Percentiles rank a stretch among this genome's conserved stretches.
Conservation (phyloP, 345 rosid genomes). For the Corchorus olitorius region DNA sequence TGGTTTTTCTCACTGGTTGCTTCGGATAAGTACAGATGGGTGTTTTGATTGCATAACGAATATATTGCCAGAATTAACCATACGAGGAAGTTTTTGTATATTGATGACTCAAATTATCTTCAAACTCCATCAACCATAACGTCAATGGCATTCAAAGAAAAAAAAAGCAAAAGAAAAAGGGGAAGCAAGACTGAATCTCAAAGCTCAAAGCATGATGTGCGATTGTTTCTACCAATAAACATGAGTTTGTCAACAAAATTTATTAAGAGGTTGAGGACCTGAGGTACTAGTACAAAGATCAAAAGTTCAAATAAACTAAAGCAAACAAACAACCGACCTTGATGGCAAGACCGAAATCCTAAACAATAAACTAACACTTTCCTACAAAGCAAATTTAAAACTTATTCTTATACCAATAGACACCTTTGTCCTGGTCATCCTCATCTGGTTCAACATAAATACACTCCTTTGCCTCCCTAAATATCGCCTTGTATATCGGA, state of each 20-base stretch:
- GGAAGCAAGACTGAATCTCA: too few relatives aligned
- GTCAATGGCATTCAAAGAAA: too few relatives aligned
- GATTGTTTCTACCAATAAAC: not conserved
- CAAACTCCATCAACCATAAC: too few relatives aligned
- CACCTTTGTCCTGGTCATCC: conserved; percentile 60
- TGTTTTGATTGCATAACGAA: too few relatives aligned
- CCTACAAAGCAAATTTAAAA: conserved; percentile 26
- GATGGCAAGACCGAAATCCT: not conserved
- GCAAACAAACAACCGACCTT: not conserved
- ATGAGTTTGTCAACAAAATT: not conserved
- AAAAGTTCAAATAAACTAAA: not conserved
- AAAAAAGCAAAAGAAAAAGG: too few relatives aligned
- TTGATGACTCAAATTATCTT: too few relatives aligned
- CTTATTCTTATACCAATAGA: conserved; percentile 78
- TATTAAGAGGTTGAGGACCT: too few relatives aligned
- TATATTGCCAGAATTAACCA: too few relatives aligned
- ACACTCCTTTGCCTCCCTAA: conserved; percentile 94
- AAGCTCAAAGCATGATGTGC: not conserved
- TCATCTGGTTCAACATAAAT: conserved; percentile 78
- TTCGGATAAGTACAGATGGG: too few relatives aligned
- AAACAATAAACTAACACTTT: not conserved
- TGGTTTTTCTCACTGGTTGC: conserved; percentile 71
- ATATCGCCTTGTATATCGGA: conserved; percentile 63
- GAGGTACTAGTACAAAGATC: not conserved
- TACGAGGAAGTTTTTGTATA: too few relatives aligned